Percentiles rank a stretch among this genome's conserved stretches.
Conservation (phyloP, 2,329 filamentous ascomycete species). For the Stachybotrys chartarum region DNA sequence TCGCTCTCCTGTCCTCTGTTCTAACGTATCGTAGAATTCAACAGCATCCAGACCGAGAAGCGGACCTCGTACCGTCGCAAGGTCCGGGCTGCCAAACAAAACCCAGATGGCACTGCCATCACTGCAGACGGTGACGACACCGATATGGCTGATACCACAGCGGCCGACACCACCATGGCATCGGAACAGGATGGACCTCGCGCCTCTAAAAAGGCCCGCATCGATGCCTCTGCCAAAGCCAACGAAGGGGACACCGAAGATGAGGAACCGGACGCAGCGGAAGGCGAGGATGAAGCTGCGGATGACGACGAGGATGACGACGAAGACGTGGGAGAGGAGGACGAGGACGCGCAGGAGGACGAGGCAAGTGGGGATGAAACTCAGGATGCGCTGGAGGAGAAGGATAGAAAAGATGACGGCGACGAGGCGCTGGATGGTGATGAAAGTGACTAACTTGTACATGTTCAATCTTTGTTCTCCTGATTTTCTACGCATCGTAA, state of each 20-base stretch:
- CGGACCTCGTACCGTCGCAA: slow-evolving; percentile 66
- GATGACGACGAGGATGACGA: slow-evolving; percentile 43
- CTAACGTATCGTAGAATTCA: slow-evolving; percentile 49
- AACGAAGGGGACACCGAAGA: slow-evolving; percentile 26
- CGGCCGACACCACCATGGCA: slow-evolving; percentile 14
- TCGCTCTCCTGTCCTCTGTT: neutral
- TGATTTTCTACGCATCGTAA: too few relatives aligned
- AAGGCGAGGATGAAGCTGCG: slow-evolving; percentile 29
- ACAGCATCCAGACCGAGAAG: slow-evolving; percentile 65
- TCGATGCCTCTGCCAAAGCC: slow-evolving; percentile 28
- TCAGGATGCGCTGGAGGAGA: slow-evolving; percentile 45
- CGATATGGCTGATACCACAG: slow-evolving; percentile 27
- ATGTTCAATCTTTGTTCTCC: neutral
- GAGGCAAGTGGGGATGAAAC: slow-evolving; percentile 47
- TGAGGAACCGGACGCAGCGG: slow-evolving; percentile 26
- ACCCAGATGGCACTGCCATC: neutral
- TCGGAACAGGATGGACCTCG: slow-evolving; percentile 26
- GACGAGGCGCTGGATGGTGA: slow-evolving; percentile 58
- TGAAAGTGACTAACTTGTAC: slow-evolving; percentile 44
- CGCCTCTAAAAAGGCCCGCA: slow-evolving; percentile 36
- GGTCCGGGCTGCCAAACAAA: slow-evolving; percentile 54
- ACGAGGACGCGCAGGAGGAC: slow-evolving; percentile 41
- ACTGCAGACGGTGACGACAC: slow-evolving; percentile 20
- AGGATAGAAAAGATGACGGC: slow-evolving; percentile 37
- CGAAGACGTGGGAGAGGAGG: slow-evolving; percentile 29